Evolutionary conservation across 1,139 yeast genomes (phyloP).

Genomic region (Yamadazyma kanchanaburiensis): DNA sequence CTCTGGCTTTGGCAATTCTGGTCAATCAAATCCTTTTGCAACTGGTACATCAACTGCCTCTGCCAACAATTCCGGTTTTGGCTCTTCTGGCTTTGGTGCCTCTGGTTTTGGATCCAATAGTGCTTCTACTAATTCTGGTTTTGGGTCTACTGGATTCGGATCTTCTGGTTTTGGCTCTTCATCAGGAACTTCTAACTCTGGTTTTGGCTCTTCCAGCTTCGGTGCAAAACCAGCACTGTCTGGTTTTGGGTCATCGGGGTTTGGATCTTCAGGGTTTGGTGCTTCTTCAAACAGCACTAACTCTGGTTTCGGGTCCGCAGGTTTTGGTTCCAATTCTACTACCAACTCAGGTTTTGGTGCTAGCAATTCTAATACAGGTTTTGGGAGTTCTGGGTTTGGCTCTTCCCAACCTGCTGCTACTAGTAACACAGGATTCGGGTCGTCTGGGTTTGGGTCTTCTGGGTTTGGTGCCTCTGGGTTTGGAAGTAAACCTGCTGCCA

Average conservation of each 20-base stretch:
- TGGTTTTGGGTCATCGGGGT: slow-evolving; percentile 7
- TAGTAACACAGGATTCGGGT: slow-evolving; percentile 6
- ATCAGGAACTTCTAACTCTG: slow-evolving; percentile 6
- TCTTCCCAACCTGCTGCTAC: not conserved
- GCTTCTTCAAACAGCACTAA: not conserved
- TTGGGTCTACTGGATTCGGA: slow-evolving; percentile 7
- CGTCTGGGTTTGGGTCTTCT: slow-evolving; percentile 10
- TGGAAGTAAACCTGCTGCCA: slow-evolving; percentile 2
- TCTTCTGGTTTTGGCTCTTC: slow-evolving; percentile 5
- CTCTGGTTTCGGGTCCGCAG: slow-evolving; percentile 1
- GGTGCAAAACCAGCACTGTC: too few species aligned
- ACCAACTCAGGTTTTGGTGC: slow-evolving; percentile 1
- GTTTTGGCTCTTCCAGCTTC: slow-evolving; percentile 9
- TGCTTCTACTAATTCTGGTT: slow-evolving; percentile 5
- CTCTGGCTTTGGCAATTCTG: slow-evolving; percentile 8
- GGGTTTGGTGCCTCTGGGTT: slow-evolving; percentile 9
- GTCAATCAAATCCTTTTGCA: not conserved
- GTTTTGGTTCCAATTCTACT: slow-evolving; percentile 9
- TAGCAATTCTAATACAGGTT: slow-evolving; percentile 8
- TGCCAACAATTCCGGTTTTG: slow-evolving; percentile 1
- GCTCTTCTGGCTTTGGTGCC: slow-evolving; percentile 2
- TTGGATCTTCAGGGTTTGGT: slow-evolving; percentile 4
- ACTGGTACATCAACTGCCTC: not conserved
- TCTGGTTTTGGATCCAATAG: slow-evolving; percentile 7
- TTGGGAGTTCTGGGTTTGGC: slow-evolving; percentile 5